These are phyloP conservation scores for Cladosporium cucumerinum DNA, from an alignment of 2,329 filamentous ascomycete species.

Conservation along the genomic window DNA sequence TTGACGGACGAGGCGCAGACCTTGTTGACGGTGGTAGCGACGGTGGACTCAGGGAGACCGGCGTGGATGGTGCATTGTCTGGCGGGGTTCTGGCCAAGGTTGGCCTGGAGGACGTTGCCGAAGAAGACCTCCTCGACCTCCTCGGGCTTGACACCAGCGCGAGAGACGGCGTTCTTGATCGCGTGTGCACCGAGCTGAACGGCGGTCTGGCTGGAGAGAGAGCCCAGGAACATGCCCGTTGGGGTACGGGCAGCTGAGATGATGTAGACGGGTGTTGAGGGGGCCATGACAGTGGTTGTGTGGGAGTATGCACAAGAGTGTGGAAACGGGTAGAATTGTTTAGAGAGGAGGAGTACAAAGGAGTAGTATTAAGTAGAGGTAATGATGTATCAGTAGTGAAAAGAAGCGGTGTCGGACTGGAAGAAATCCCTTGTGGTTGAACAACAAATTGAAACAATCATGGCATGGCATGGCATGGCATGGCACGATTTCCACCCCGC, in stretches of 20 bases:
- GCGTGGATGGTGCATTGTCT: conserved; percentile 89
- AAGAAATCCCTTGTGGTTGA: conserved; percentile 1
- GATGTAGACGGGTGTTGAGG: conserved; percentile 87
- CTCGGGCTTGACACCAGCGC: conserved; percentile 79
- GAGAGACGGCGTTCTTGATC: conserved; percentile 78
- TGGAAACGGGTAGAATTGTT: background rate
- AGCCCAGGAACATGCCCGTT: conserved; percentile 89
- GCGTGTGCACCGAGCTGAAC: conserved; percentile 83
- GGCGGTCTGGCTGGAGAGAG: conserved; percentile 81
- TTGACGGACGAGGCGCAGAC: conserved; percentile 96
- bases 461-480: no score
- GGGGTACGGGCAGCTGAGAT: conserved; percentile 76
- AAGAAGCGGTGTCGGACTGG: background rate
- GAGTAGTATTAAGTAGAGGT: background rate
- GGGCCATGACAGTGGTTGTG: conserved; percentile 53
- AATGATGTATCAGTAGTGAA: background rate
- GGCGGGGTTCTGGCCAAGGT: conserved; percentile 92
- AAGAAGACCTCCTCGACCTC: conserved; percentile 97
- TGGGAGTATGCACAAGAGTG: conserved; percentile 5
- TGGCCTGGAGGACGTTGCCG: conserved; percentile 95
- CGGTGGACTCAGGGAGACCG: conserved; percentile 73
- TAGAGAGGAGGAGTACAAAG: background rate
- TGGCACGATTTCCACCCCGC: background rate
- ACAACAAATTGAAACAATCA: background rate
- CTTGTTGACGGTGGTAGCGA: conserved; percentile 96